Base-by-base conservation (phyloP, 257 asterid species). In the Prunella vulgaris region DNA sequence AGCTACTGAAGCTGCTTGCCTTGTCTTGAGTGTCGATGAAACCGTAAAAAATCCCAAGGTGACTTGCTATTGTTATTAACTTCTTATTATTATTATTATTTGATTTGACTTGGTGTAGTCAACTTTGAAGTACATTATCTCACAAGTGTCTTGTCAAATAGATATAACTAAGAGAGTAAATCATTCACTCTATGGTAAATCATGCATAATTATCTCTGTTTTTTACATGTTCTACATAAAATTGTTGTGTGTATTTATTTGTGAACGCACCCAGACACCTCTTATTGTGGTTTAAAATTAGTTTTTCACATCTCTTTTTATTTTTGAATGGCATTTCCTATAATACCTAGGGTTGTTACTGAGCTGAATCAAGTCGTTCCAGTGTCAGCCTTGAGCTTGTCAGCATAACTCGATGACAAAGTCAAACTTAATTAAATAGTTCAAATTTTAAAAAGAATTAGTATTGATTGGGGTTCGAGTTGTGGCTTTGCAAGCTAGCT, bases 1-100 rank as follows among this genome's bases (percentile, higher is more conserved):
- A 37, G 97, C 97, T 24, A 86, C 96, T 0, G 97, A 90, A 82
- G 97, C 97, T 53, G 94, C 97, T 71, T 90, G 94, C 85, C 92
- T 90, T 59, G 85, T 90, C 53, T 76, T 90, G 72, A 90, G 97
- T 63, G 97, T 90, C 22, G 97, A 90, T 53, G 97, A 90, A 70
- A 90, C 97, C 1, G 96, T 90, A 60, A 88, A 90, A 68, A 88
- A 90, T 67, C 97, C 97, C 3, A 90, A 90, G 97, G 97, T 90
- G 67, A 80, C 33, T 28, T 58, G 64, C 27, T 53, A n/a, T 25
- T n/a, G 14, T 25, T 25, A 25, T 25, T 25, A n/a, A n/a, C n/a
- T n/a, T n/a, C 33, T 28, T 28, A 32, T 33, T 61, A 15, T 42
- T 35, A 1, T 21, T 52, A n/a, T 46, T 46, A 46, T 15, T 46